Evolutionary conservation across 1,284 basidiomycete species (phyloP).

Genomic region (Tylopilus orsonianus): DNA sequence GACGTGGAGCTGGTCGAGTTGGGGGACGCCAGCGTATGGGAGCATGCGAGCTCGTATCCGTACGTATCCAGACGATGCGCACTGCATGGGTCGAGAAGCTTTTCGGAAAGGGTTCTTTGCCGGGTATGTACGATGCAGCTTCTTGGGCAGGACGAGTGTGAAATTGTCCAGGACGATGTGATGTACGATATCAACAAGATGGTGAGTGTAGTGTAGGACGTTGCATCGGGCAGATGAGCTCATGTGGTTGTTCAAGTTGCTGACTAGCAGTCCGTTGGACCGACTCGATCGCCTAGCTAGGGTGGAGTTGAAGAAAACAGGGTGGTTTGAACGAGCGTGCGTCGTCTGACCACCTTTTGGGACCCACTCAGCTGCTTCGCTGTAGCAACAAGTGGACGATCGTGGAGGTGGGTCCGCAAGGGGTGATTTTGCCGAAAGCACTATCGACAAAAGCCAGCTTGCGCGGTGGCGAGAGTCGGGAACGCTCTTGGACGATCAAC

Average conservation of each 20-base stretch:
- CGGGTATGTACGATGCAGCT: slow-evolving; percentile 15
- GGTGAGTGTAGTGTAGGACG: slow-evolving; percentile 19
- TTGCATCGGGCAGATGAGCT: not conserved
- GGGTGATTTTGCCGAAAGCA: slow-evolving; percentile 4
- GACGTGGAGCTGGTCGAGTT: slow-evolving; percentile 19
- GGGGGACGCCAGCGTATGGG: slow-evolving; percentile 15
- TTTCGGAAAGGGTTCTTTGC: slow-evolving; percentile 3
- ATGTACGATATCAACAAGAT: slow-evolving; percentile 27
- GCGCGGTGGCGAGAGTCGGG: not conserved
- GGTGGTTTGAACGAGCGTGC: slow-evolving; percentile 32
- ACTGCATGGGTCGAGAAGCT: slow-evolving; percentile 1
- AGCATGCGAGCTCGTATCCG: slow-evolving; percentile 16
- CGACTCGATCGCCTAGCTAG: slow-evolving; percentile 31
- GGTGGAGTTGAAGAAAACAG: slow-evolving; percentile 31
- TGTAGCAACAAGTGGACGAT: slow-evolving; percentile 30
- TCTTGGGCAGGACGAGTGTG: not conserved
- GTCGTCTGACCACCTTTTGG: not conserved
- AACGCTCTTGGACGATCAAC: not conserved
- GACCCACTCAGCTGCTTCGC: not conserved
- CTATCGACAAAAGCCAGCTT: not conserved
- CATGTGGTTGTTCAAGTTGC: slow-evolving; percentile 14
- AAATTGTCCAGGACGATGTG: slow-evolving; percentile 20
- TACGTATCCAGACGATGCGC: slow-evolving; percentile 7
- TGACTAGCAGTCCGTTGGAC: slow-evolving; percentile 27
- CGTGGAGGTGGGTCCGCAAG: slow-evolving; percentile 25